phyloP scores from a whole-genome alignment of 1,139 yeast genomes.

The Candida sp. region DNA sequence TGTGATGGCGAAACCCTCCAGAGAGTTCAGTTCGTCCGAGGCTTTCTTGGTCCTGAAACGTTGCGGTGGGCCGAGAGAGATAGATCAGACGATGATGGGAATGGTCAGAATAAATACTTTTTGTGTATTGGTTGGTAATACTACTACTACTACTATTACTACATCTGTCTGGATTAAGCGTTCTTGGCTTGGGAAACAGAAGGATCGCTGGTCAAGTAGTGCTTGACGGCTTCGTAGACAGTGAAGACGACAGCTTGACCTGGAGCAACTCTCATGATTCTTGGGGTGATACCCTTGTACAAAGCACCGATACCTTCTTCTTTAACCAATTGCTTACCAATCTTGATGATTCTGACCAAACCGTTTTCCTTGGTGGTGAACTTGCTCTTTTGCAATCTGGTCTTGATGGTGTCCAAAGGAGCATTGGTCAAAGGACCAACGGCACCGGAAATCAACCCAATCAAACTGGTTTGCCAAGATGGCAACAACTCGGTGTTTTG shows the following conservation, averaged over 20 bases:
- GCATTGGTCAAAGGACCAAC: conserved; percentile 98
- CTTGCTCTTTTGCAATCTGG: conserved; percentile 93
- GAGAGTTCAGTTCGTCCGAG: background rate
- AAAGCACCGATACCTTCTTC: conserved; percentile 91
- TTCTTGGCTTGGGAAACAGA: background rate
- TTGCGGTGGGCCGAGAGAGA: no score
- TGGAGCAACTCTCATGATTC: conserved; percentile 99
- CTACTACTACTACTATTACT: no score
- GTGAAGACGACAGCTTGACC: conserved; percentile 99
- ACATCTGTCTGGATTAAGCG: background rate
- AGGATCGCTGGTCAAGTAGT: conserved; percentile 54
- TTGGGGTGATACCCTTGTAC: conserved; percentile 97
- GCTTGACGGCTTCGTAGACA: conserved; percentile 89
- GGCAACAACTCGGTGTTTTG: conserved; percentile 75
- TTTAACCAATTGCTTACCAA: conserved; percentile 79
- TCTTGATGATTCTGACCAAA: conserved; percentile 75
- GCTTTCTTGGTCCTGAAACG: no score
- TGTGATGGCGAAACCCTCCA: background rate
- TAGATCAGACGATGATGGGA: no score
- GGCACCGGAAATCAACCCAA: conserved; percentile 95
- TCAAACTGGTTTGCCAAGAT: conserved; percentile 91
- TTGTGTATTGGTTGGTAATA: background rate
- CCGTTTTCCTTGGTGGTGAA: conserved; percentile 76
- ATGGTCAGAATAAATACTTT: background rate
- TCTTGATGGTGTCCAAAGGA: conserved; percentile 96